These are phyloP conservation scores for Leucogyrophana mollusca DNA, from an alignment of 768 basidiomycete species.

Conservation along the genomic window DNA sequence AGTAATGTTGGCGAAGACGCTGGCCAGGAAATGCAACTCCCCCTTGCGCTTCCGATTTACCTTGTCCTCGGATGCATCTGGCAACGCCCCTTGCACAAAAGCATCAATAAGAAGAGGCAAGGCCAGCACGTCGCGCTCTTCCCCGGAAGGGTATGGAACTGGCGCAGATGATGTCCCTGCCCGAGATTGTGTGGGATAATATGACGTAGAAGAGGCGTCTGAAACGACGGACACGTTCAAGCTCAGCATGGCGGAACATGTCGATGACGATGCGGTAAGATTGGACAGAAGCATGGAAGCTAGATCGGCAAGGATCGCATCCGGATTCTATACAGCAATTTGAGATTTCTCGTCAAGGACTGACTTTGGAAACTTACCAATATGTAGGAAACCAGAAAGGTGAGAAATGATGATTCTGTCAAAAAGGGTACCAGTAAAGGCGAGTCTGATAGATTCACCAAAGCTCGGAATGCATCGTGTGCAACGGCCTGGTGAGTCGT, in stretches of 20 bases:
- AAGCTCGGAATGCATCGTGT: constrained; percentile 91
- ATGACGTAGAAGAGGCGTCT: constrained; percentile 36
- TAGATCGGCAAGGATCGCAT: constrained; percentile 87
- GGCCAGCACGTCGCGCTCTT: constrained; percentile 54
- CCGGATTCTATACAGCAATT: constrained; percentile 63
- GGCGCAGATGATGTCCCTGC: constrained; percentile 79
- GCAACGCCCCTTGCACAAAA: constrained; percentile 71
- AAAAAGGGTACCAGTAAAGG: constrained; percentile 63
- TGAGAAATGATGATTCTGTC: constrained; percentile 70
- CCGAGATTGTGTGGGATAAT: constrained; percentile 75
- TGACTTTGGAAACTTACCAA: no score
- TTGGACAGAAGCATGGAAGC: constrained; percentile 99
- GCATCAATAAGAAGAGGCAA: constrained; percentile 88
- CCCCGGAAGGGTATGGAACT: constrained; percentile 59
- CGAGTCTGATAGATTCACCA: constrained; percentile 92
- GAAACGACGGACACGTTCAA: constrained; percentile 66
- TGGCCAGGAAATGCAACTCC: constrained; percentile 86
- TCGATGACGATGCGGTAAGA: constrained; percentile 70
- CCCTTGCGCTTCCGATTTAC: constrained; percentile 64
- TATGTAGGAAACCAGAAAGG: constrained; percentile 86
- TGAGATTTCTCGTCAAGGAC: constrained; percentile 13
- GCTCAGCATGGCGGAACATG: constrained; percentile 61
- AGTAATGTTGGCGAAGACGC: constrained; percentile 91
- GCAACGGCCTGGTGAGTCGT: constrained; percentile 65
- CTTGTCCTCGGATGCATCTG: constrained; percentile 47